These are phyloP conservation scores for Mycena venus DNA, from an alignment of 768 basidiomycete species.

Conservation along the genomic window DNA sequence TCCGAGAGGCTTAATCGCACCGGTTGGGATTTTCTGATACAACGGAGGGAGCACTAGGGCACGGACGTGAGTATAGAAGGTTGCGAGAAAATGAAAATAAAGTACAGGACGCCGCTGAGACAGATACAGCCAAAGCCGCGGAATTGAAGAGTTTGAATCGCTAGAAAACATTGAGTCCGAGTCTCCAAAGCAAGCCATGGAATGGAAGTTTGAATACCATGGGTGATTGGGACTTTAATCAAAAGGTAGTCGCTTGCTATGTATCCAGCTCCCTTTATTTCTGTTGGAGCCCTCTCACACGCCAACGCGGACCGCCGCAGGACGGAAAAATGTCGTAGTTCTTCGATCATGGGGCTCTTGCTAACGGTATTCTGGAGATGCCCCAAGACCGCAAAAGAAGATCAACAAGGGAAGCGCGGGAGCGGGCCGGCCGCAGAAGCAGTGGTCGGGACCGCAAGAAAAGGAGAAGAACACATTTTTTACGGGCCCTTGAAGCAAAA, in stretches of 20 bases:
- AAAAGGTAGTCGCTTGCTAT: not conserved
- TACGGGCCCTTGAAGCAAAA: too few relatives aligned
- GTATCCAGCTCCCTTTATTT: conserved; percentile 5
- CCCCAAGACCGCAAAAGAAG: conserved; percentile 23
- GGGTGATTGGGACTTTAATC: not conserved
- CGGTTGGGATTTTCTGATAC: conserved; percentile 49
- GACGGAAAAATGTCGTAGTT: not conserved
- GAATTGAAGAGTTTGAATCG: conserved; percentile 13
- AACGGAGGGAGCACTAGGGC: conserved; percentile 46
- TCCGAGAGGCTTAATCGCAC: conserved; percentile 53
- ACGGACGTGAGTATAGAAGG: not conserved
- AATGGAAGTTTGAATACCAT: not conserved
- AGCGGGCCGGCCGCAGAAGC: not conserved
- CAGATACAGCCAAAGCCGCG: conserved; percentile 3
- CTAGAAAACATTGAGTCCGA: not conserved
- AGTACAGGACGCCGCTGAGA: conserved; percentile 18
- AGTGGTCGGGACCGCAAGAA: too few relatives aligned
- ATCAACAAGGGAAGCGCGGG: not conserved
- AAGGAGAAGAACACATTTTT: too few relatives aligned
- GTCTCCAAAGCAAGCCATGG: not conserved
- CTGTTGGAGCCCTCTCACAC: not conserved
- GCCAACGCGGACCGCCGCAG: conserved; percentile 19
- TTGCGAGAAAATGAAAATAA: not conserved
- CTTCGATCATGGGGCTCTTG: conserved; percentile 9
- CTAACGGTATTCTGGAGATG: not conserved